A percentile compares a stretch with the other conserved stretches of the same genome.
These are phyloP conservation scores for Globisporangium paddicum DNA, from an alignment of 352 stramenopile species.

Conservation along the genomic window DNA sequence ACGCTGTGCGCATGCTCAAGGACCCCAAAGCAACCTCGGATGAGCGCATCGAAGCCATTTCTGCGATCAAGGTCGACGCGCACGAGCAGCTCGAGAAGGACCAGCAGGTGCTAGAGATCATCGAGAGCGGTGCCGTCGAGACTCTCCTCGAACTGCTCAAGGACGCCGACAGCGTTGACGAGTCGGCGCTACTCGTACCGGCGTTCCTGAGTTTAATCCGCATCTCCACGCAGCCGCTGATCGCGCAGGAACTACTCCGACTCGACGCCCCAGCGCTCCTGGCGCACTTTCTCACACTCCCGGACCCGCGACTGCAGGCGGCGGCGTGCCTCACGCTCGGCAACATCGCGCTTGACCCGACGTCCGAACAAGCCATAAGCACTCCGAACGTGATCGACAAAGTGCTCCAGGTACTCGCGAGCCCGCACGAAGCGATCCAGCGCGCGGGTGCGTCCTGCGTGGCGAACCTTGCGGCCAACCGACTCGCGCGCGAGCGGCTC, in stretches of 20 bases:
- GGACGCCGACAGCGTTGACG: constrained; percentile 39
- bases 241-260: constrained; percentile 54
- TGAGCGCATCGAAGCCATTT: constrained; percentile 32
- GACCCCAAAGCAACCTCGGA: constrained; percentile 27
- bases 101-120: constrained; percentile 42
- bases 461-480: constrained; percentile 42
- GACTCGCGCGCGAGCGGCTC: constrained; percentile 35
- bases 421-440: constrained; percentile 58
- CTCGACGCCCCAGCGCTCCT: constrained; percentile 36
- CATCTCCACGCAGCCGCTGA: constrained; percentile 39
- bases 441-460: constrained; percentile 46
- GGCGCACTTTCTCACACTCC: constrained; percentile 34
- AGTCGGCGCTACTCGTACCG: constrained; percentile 52
- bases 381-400: constrained; percentile 32
- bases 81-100: constrained; percentile 23
- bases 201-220: constrained; percentile 65
- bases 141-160: constrained; percentile 41
- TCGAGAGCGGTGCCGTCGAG: constrained; percentile 47
- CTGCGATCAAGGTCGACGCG: constrained; percentile 25
- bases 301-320: constrained; percentile 53
- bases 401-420: constrained; percentile 38
- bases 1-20: constrained; percentile 28
- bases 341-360: constrained; percentile 51
- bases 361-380: constrained; percentile 23
- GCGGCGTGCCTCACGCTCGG: constrained; percentile 58